Evolutionary conservation across 139 green algal genomes (phyloP).

Genomic region (Microglena sp.): DNA sequence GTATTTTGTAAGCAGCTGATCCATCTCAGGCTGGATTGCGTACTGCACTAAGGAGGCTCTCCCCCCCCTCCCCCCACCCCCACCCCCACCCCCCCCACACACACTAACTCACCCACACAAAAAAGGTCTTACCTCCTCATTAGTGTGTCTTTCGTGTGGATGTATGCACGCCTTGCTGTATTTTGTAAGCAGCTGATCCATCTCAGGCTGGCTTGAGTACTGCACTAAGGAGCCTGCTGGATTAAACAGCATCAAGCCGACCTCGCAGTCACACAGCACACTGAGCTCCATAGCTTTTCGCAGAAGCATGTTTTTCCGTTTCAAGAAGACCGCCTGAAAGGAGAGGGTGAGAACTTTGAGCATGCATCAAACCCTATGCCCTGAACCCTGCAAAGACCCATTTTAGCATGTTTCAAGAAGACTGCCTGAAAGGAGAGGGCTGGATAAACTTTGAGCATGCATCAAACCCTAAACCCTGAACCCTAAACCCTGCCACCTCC

Average conservation of each 20-base stretch:
- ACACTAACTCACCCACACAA: too few relatives aligned
- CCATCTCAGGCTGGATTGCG: constrained; percentile 44
- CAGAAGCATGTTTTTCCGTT: constrained; percentile 72
- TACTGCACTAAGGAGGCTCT: constrained; percentile 62
- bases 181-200: constrained; percentile 50
- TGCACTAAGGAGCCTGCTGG: constrained; percentile 20
- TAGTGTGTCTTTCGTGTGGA: constrained; percentile 6
- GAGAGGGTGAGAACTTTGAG: too few relatives aligned
- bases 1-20: constrained; percentile 51
- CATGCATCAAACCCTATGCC: too few relatives aligned
- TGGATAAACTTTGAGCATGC: too few relatives aligned
- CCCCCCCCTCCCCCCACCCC: too few relatives aligned
- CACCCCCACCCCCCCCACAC: too few relatives aligned
- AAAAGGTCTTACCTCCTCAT: constrained; percentile 5
- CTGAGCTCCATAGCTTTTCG: constrained; percentile 77
- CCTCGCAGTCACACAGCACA: constrained; percentile 69
- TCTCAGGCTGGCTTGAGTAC: constrained; percentile 48
- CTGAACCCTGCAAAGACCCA: too few relatives aligned
- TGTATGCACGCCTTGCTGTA: constrained; percentile 26
- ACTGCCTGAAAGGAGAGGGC: too few relatives aligned
- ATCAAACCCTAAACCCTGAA: too few relatives aligned
- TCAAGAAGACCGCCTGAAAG: constrained; percentile 33
- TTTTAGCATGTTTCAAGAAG: too few relatives aligned
- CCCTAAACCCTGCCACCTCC: too few relatives aligned
- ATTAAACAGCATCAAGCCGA: constrained; percentile 66